A percentile compares a stretch with the other conserved stretches of the same genome.
phyloP scores from a whole-genome alignment of 164 flowering plant species.

The Magnolia changhungtana region DNA sequence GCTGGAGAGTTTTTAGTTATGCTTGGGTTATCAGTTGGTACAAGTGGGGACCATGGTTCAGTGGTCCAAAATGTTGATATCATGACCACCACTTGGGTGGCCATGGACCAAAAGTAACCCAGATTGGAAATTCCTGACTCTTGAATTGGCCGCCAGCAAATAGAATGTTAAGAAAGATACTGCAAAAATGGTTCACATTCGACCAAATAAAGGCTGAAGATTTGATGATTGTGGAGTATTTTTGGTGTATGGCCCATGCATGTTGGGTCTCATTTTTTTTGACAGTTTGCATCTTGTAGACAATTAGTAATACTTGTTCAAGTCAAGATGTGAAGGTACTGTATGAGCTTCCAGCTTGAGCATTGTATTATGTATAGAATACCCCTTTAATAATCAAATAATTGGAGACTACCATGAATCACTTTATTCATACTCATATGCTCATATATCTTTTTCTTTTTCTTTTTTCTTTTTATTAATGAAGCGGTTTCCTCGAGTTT shows the following conservation, averaged over 20 bases:
- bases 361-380: background rate
- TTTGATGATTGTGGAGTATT: background rate
- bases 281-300: background rate
- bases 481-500: constrained; percentile 61
- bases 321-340: too few relatives aligned
- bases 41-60: background rate
- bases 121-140: background rate
- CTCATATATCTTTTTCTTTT: background rate
- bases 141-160: too few relatives aligned
- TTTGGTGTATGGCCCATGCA: too few relatives aligned
- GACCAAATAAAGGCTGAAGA: too few relatives aligned
- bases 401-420: too few relatives aligned
- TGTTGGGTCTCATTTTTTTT: background rate
- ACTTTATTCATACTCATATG: background rate
- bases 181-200: too few relatives aligned
- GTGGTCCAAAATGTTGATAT: background rate
- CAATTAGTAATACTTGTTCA: background rate
- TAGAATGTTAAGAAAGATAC: too few relatives aligned
- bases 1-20: background rate
- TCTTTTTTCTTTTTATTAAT: background rate
- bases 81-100: background rate
- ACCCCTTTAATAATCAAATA: too few relatives aligned
- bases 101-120: background rate
- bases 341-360: background rate
- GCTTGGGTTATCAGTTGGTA: background rate